Conservation (phyloP, 768 basidiomycete species). For the Mycena crocata region DNA sequence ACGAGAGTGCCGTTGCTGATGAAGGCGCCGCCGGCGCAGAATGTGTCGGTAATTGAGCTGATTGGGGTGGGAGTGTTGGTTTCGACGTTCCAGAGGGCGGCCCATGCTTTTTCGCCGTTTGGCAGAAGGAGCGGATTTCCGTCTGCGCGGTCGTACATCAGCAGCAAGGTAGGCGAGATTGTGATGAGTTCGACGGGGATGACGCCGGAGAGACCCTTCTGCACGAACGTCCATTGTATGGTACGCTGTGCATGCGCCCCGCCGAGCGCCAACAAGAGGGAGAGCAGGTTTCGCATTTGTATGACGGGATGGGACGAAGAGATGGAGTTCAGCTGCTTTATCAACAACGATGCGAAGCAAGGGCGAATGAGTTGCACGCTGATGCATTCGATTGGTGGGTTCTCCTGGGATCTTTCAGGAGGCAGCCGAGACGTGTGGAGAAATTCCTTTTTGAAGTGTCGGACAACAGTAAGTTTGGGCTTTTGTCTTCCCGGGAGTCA, state of each 20-base stretch:
- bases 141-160: slow-evolving; percentile 37
- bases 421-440: neutral
- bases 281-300: slow-evolving; percentile 22
- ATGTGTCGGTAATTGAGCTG: slow-evolving; percentile 32
- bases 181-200: slow-evolving; percentile 35
- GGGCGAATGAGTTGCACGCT: neutral
- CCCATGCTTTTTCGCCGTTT: slow-evolving; percentile 35
- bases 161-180: slow-evolving; percentile 34
- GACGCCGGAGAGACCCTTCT: slow-evolving; percentile 36
- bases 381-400: neutral
- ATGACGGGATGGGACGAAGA: slow-evolving; percentile 9
- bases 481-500: neutral
- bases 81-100: slow-evolving; percentile 35
- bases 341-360: neutral
- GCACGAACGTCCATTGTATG: slow-evolving; percentile 36
- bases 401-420: slow-evolving; percentile 6
- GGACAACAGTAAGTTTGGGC: neutral
- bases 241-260: slow-evolving; percentile 24
- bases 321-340: slow-evolving; percentile 17
- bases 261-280: slow-evolving; percentile 12
- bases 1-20: slow-evolving; percentile 37
- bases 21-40: slow-evolving; percentile 37
- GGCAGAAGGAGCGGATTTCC: slow-evolving; percentile 35
- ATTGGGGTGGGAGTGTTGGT: slow-evolving; percentile 34
- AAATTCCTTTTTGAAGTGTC: slow-evolving; percentile 1